Evolutionary conservation across 2,329 filamentous ascomycete species (phyloP).

Genomic region (Colletotrichum sp.): DNA sequence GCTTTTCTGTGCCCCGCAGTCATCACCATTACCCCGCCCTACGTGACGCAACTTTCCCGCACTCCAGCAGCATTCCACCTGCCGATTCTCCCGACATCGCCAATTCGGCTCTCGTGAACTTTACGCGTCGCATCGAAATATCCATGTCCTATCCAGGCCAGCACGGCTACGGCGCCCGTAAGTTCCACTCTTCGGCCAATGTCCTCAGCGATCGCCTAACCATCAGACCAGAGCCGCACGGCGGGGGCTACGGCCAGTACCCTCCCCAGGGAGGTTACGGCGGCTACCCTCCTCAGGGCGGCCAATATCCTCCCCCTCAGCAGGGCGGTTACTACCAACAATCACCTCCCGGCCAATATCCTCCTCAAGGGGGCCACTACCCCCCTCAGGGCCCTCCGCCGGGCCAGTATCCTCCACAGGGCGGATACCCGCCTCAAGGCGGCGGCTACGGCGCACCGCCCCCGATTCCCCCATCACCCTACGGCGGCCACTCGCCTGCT

Average conservation of each 20-base stretch:
- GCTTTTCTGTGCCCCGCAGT: not conserved
- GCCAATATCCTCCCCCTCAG: conserved; percentile 44
- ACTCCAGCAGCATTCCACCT: not conserved
- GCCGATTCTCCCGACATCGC: not conserved
- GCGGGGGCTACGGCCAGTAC: conserved; percentile 45
- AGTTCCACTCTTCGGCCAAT: conserved; percentile 17
- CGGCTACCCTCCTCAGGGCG: conserved; percentile 38
- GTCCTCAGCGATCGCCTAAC: not conserved
- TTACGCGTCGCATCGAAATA: conserved; percentile 1
- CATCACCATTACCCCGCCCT: not conserved
- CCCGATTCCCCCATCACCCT: conserved; percentile 30
- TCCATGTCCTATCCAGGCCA: conserved; percentile 40
- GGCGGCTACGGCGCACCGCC: conserved; percentile 42
- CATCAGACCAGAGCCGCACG: conserved; percentile 17
- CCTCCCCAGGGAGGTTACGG: conserved; percentile 30
- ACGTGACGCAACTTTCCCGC: conserved; percentile 2
- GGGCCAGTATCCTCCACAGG: conserved; percentile 38
- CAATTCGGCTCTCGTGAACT: not conserved
- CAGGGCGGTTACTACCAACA: conserved; percentile 38
- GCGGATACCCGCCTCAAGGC: conserved; percentile 38
- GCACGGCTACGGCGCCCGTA: conserved; percentile 38
- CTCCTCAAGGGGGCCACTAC: conserved; percentile 40
- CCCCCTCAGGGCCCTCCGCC: conserved; percentile 34
- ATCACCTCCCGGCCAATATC: conserved; percentile 38
- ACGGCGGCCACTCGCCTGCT: conserved; percentile 29